Evolutionary conservation across 192 early-diverging fungal species (phyloP).

Genomic region (Coemansia sp.): DNA sequence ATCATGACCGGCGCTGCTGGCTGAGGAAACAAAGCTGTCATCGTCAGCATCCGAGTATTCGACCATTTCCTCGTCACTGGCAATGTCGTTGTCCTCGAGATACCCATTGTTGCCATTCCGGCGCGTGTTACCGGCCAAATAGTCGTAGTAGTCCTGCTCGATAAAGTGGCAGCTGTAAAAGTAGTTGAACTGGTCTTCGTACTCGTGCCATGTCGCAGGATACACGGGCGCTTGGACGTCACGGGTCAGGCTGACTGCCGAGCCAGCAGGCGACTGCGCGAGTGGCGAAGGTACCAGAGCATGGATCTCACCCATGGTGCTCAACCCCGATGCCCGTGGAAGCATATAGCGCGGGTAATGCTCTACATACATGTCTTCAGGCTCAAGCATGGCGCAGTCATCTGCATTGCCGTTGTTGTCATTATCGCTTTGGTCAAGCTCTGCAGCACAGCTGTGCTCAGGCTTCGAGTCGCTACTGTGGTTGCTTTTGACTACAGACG

Average conservation of each 20-base stretch:
- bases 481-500: background rate
- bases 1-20: background rate
- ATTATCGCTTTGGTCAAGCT: background rate
- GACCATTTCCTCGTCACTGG: conserved; percentile 1
- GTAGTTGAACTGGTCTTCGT: conserved; percentile 54
- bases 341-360: conserved; percentile 45
- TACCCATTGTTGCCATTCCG: conserved; percentile 4
- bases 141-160: conserved; percentile 53
- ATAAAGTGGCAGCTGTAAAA: conserved; percentile 55
- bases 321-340: conserved; percentile 43
- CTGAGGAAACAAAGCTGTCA: background rate
- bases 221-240: conserved; percentile 28
- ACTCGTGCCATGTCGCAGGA: conserved; percentile 50
- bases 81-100: background rate
- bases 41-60: conserved; percentile 4
- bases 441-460: background rate
- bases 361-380: background rate
- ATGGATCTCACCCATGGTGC: conserved; percentile 55
- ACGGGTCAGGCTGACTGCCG: conserved; percentile 14
- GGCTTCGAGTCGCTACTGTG: background rate
- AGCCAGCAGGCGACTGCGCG: conserved; percentile 11
- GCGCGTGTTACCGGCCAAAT: conserved; percentile 16
- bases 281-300: conserved; percentile 19
- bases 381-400: background rate
- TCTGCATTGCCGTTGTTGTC: background rate